Conservation (phyloP, 2,329 filamentous ascomycete genomes). For the Pyricularia grisea region DNA sequence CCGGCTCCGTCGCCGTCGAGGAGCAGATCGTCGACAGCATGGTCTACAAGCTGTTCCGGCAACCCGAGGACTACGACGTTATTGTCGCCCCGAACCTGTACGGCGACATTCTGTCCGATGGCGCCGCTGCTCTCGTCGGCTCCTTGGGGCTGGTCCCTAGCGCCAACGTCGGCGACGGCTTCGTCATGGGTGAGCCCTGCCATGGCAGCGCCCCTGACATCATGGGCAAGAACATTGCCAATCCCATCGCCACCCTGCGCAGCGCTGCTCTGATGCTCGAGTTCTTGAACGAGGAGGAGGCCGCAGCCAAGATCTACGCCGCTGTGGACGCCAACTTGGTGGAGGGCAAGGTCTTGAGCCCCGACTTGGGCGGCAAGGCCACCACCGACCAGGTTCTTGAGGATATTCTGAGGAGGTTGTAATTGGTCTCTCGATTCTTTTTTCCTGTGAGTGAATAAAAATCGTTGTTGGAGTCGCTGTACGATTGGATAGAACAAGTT, state of each 20-base stretch:
- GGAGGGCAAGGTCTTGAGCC: conserved; percentile 73
- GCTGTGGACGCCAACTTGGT: conserved; percentile 87
- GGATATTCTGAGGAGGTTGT: conserved; percentile 79
- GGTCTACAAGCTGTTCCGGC: conserved; percentile 99
- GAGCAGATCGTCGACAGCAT: conserved; percentile 99
- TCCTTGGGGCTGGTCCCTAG: conserved; percentile 86
- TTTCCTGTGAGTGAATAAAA: not conserved
- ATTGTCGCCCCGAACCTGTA: conserved; percentile 97
- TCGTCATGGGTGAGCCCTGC: conserved; percentile 96
- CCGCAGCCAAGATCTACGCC: conserved; percentile 81
- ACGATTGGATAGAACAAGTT: not conserved
- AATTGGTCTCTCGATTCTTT: conserved; percentile 19
- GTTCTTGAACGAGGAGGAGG: conserved; percentile 80
- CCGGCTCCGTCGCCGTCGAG: conserved; percentile 55
- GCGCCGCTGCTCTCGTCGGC: conserved; percentile 87
- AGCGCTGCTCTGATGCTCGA: conserved; percentile 93
- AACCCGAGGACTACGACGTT: conserved; percentile 91
- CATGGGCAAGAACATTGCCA: conserved; percentile 83
- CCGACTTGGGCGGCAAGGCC: conserved; percentile 82
- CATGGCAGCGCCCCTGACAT: conserved; percentile 96
- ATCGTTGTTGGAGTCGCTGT: not conserved
- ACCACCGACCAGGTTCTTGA: conserved; percentile 78
- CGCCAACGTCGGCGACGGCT: conserved; percentile 88
- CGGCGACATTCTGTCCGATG: conserved; percentile 93
- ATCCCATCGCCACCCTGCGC: conserved; percentile 90